Conservation (phyloP, 345 rosid genomes). For the Lumnitzera littorea region DNA sequence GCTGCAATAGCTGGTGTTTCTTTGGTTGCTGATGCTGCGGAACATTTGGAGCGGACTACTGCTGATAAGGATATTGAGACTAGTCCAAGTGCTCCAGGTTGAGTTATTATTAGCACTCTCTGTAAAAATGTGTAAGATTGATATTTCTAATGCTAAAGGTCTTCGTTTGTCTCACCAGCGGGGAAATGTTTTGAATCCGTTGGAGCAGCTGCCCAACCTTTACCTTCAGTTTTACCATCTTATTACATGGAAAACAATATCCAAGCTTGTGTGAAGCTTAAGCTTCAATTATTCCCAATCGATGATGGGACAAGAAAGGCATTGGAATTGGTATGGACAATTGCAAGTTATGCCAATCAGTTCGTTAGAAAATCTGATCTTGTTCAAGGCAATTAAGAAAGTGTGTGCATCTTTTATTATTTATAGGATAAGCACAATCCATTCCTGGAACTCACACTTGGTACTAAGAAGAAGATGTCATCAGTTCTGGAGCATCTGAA, state of each 20-base stretch:
- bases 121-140: no score
- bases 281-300: slow-evolving; percentile 94
- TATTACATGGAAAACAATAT: slow-evolving; percentile 38
- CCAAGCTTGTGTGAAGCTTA: slow-evolving; percentile 55
- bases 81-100: slow-evolving; percentile 26
- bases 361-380: slow-evolving; percentile 12
- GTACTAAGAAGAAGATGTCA: slow-evolving; percentile 88
- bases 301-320: slow-evolving; percentile 83
- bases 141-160: no score
- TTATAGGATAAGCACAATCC: slow-evolving; percentile 92
- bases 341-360: slow-evolving; percentile 11
- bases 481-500: slow-evolving; percentile 89
- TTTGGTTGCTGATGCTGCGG: slow-evolving; percentile 99
- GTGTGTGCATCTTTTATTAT: slow-evolving; percentile 14
- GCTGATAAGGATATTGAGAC: slow-evolving; percentile 44
- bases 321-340: slow-evolving; percentile 72
- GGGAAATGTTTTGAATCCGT: slow-evolving; percentile 25
- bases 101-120: no score
- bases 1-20: slow-evolving; percentile 99
- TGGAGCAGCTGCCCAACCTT: slow-evolving; percentile 33
- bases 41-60: slow-evolving; percentile 75
- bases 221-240: slow-evolving; percentile 39
- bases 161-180: slow-evolving; percentile 18
- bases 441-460: slow-evolving; percentile 92
- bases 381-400: slow-evolving; percentile 6